Evolutionary conservation across 1,139 yeast species (phyloP).

Genomic region (Zhuliangozyma parablackwelliae): DNA sequence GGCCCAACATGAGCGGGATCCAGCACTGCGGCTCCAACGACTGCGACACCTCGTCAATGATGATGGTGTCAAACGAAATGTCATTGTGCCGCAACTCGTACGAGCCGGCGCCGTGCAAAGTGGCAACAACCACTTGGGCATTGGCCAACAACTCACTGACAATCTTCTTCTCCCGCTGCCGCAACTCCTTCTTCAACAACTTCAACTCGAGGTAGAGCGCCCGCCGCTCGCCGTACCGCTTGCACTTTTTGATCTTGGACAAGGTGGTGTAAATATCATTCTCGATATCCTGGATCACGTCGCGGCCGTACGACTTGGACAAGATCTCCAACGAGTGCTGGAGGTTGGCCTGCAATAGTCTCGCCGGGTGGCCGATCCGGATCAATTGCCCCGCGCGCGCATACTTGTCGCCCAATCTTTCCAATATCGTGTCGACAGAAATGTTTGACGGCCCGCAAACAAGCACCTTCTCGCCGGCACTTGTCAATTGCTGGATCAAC

Average conservation of each 20-base stretch:
- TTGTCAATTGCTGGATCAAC: slow-evolving; percentile 67
- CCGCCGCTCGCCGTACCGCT: slow-evolving; percentile 59
- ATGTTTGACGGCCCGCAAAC: slow-evolving; percentile 96
- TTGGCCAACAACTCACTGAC: slow-evolving; percentile 53
- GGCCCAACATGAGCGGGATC: slow-evolving; percentile 80
- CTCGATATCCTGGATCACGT: slow-evolving; percentile 63
- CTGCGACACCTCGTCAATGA: slow-evolving; percentile 94
- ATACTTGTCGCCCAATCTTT: slow-evolving; percentile 51
- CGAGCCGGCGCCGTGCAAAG: slow-evolving; percentile 85
- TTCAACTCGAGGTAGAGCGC: slow-evolving; percentile 69
- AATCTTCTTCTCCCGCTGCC: slow-evolving; percentile 61
- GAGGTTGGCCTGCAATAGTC: slow-evolving; percentile 59
- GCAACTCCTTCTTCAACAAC: slow-evolving; percentile 63
- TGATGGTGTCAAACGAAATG: slow-evolving; percentile 69
- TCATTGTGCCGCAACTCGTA: slow-evolving; percentile 44
- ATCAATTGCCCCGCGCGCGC: slow-evolving; percentile 41
- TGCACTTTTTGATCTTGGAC: slow-evolving; percentile 58
- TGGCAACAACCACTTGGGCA: slow-evolving; percentile 71
- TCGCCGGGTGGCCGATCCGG: slow-evolving; percentile 91
- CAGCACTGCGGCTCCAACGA: slow-evolving; percentile 94
- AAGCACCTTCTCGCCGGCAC: slow-evolving; percentile 60
- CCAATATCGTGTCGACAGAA: slow-evolving; percentile 90
- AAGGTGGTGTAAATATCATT: slow-evolving; percentile 64
- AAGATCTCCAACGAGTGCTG: slow-evolving; percentile 76
- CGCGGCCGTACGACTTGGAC: slow-evolving; percentile 47